These are phyloP conservation scores for Fusarium newnesense DNA, from an alignment of 2,329 filamentous ascomycete species.

Conservation along the genomic window DNA sequence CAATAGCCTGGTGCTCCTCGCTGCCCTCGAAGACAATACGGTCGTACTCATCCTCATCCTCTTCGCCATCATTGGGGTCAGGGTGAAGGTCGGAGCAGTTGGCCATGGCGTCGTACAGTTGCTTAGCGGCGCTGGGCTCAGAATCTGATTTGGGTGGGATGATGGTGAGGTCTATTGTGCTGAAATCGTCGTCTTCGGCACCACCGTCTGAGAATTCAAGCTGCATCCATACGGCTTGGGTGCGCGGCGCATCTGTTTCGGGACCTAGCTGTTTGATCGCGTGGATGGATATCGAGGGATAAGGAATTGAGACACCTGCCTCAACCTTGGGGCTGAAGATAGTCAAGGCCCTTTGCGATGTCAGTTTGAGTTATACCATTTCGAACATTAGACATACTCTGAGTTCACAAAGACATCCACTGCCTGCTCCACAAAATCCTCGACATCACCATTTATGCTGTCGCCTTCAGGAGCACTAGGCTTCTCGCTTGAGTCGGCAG, in stretches of 20 bases:
- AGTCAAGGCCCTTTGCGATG: constrained; percentile 57
- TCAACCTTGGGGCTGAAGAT: constrained; percentile 69
- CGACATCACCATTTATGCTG: constrained; percentile 46
- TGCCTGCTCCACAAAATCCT: constrained; percentile 55
- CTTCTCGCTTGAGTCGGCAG: constrained; percentile 50
- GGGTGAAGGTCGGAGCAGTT: constrained; percentile 81
- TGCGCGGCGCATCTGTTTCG: constrained; percentile 51
- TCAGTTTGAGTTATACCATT: neutral
- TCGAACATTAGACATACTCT: constrained; percentile 54
- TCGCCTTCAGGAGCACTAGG: constrained; percentile 39
- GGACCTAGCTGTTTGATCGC: constrained; percentile 70
- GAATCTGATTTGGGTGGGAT: constrained; percentile 57
- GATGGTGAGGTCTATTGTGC: constrained; percentile 74
- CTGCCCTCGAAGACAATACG: constrained; percentile 67
- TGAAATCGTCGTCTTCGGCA: constrained; percentile 70
- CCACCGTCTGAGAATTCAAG: constrained; percentile 70
- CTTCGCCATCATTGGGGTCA: constrained; percentile 69
- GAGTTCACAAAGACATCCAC: constrained; percentile 70
- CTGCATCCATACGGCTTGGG: constrained; percentile 72
- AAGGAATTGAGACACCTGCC: constrained; percentile 75
- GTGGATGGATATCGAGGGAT: constrained; percentile 79
- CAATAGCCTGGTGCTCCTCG: constrained; percentile 61
- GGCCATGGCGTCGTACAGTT: constrained; percentile 76
- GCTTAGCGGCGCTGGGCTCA: constrained; percentile 41
- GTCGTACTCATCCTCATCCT: constrained; percentile 65